phyloP scores from a whole-genome alignment of 2,329 filamentous ascomycete species.

The Xylogone sp. region DNA sequence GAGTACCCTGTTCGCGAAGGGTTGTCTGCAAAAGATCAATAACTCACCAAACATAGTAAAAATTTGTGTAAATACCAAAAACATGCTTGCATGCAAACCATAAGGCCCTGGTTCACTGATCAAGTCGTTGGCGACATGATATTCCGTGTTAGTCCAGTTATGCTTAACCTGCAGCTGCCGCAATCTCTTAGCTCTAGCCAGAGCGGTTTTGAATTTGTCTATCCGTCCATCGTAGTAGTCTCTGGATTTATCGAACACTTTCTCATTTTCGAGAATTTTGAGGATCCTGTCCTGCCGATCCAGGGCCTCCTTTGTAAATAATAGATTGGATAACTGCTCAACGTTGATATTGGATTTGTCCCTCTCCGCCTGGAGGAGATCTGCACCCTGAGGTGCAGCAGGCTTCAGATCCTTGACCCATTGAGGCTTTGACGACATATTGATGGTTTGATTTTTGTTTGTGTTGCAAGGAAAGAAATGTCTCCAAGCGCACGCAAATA shows the following conservation, averaged over 20 bases:
- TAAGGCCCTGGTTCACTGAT: constrained; percentile 73
- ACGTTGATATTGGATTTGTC: constrained; percentile 63
- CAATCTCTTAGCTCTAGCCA: constrained; percentile 68
- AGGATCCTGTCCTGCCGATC: constrained; percentile 58
- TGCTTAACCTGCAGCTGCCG: constrained; percentile 63
- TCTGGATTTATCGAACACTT: constrained; percentile 73
- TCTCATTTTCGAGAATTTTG: constrained; percentile 60
- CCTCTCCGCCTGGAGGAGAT: constrained; percentile 67
- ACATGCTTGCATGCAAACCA: constrained; percentile 68
- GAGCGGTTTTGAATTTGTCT: constrained; percentile 64
- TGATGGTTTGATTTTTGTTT: constrained; percentile 2
- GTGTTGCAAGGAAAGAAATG: background rate
- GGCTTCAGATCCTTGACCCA: constrained; percentile 68
- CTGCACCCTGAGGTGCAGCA: constrained; percentile 62
- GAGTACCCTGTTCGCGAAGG: constrained; percentile 65
- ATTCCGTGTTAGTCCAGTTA: constrained; percentile 64
- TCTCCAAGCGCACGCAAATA: background rate
- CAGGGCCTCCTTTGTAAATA: constrained; percentile 64
- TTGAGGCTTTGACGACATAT: constrained; percentile 31
- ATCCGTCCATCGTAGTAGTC: constrained; percentile 71
- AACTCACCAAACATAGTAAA: constrained; percentile 1
- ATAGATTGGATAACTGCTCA: constrained; percentile 61
- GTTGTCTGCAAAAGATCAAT: constrained; percentile 47
- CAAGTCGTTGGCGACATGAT: constrained; percentile 60
- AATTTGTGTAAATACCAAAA: constrained; percentile 43